Evolutionary conservation across 805 yeast species (phyloP).

Genomic region (Saturnispora ahearnii): DNA sequence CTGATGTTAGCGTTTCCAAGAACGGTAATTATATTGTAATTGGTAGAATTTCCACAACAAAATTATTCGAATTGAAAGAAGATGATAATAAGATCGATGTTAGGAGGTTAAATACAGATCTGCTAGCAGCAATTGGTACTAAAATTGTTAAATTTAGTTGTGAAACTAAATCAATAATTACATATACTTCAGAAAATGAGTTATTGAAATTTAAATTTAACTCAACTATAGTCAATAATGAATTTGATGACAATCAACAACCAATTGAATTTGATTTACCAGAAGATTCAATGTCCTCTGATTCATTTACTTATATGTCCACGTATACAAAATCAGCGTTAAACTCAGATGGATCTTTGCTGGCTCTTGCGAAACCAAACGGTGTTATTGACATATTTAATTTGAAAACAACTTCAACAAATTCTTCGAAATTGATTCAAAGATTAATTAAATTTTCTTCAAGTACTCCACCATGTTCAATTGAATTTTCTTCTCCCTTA

Average conservation of each 20-base stretch:
- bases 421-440: slow-evolving; percentile 9
- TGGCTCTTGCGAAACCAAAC: slow-evolving; percentile 53
- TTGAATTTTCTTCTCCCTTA: slow-evolving; percentile 40
- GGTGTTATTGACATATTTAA: slow-evolving; percentile 53
- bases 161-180: slow-evolving; percentile 34
- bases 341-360: slow-evolving; percentile 33
- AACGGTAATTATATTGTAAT: slow-evolving; percentile 63
- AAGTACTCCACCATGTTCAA: slow-evolving; percentile 41
- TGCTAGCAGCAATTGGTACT: slow-evolving; percentile 43
- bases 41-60: slow-evolving; percentile 58
- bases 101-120: slow-evolving; percentile 40
- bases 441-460: slow-evolving; percentile 52
- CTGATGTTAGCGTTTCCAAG: slow-evolving; percentile 55
- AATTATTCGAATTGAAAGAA: slow-evolving; percentile 55
- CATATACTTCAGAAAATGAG: slow-evolving; percentile 57
- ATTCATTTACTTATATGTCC: slow-evolving; percentile 28
- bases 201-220: slow-evolving; percentile 28
- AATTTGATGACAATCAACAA: slow-evolving; percentile 34
- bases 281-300: background rate
- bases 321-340: slow-evolving; percentile 46
- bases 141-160: slow-evolving; percentile 37
- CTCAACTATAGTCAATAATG: slow-evolving; percentile 27
- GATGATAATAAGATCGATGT: slow-evolving; percentile 34
- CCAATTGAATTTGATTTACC: slow-evolving; percentile 27
- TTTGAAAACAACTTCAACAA: slow-evolving; percentile 22